These are phyloP conservation scores for Erythrobasidium yunnanense DNA, from an alignment of 768 basidiomycete species.

Conservation along the genomic window DNA sequence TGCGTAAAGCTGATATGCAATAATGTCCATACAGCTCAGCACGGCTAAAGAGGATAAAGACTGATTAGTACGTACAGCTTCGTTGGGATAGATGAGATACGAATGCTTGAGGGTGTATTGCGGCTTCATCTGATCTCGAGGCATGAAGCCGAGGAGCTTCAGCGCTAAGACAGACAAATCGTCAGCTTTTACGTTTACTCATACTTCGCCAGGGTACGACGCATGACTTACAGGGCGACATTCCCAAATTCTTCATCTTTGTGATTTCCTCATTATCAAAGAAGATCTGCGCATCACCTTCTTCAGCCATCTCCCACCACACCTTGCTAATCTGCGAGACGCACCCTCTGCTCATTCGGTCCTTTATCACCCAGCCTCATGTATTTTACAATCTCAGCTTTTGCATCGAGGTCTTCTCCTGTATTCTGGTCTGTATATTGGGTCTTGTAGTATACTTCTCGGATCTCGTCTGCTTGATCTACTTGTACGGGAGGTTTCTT, in stretches of 20 bases:
- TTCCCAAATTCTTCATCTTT: slow-evolving; percentile 30
- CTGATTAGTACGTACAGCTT: slow-evolving; percentile 51
- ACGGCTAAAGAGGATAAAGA: not conserved
- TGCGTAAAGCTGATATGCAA: slow-evolving; percentile 48
- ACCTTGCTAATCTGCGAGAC: not conserved
- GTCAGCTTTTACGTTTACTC: too few relatives aligned
- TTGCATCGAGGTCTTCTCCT: slow-evolving; percentile 36
- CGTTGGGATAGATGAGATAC: slow-evolving; percentile 81
- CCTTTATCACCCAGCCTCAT: slow-evolving; percentile 41
- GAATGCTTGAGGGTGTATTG: slow-evolving; percentile 90
- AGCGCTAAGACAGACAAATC: too few relatives aligned
- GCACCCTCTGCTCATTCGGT: slow-evolving; percentile 30
- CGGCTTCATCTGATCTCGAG: slow-evolving; percentile 53
- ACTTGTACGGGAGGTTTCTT: slow-evolving; percentile 76
- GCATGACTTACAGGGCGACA: slow-evolving; percentile 8
- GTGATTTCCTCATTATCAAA: slow-evolving; percentile 32
- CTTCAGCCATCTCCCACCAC: not conserved
- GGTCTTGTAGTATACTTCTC: slow-evolving; percentile 57
- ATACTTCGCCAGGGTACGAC: not conserved
- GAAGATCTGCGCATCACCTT: slow-evolving; percentile 29
- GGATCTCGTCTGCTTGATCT: slow-evolving; percentile 39
- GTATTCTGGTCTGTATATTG: slow-evolving; percentile 53
- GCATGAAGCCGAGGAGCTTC: slow-evolving; percentile 84
- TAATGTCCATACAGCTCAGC: not conserved
- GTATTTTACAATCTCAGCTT: slow-evolving; percentile 43